Evolutionary conservation across 495 filamentous ascomycete genomes (phyloP), one percentile per base, ranked within the genome.

Genomic region (Lasiosphaeris hirsuta): DNA sequence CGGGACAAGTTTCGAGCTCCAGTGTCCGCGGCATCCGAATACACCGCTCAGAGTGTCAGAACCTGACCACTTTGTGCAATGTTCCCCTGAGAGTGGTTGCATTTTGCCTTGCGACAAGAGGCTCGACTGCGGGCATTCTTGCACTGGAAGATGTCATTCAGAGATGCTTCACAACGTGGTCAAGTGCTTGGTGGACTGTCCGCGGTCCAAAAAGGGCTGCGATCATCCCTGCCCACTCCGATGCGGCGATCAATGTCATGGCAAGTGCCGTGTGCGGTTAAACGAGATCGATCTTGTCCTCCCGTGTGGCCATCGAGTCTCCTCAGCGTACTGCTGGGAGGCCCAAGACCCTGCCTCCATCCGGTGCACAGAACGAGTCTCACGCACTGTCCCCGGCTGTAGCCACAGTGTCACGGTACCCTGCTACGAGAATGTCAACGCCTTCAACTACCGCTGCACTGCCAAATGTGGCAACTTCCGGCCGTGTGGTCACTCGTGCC

Each of bases 81-180:
- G 80, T 23, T 75, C 84, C 3, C 89, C 89, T 0, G 88, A 92
- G 66, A 88, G 87, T 39, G 89, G 89, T 4, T 93, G 89, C 60
- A 65, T 68, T 56, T 64, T 78, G 15, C 75, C 59, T n/a, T 94
- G 90, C 57, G 74, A 69, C 6, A 70, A 75, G 46, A 75, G 84
- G 34, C 75, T 91, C 2, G 19, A 3, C 9, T 93, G 90, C 61
- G 90, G 90, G 0, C 89, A 94, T 72, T 63, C 78, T 0, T 96
- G 90, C 64, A 64, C 71, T 17, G 80, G 79, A 35, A 84, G 81
- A 63, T 93, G 89, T 60, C 90, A 96, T 71, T 85, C 88, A 0
- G 68, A 82, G 4, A 34, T 75, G 1, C 70, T 92, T 9, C 90
- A 93, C 62, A 67, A 82, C 10, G 81, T 79, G 4, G 79, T 86